Evolutionary conservation across 805 yeast genomes (phyloP).

Genomic region (Metschnikowia picachoensis): DNA sequence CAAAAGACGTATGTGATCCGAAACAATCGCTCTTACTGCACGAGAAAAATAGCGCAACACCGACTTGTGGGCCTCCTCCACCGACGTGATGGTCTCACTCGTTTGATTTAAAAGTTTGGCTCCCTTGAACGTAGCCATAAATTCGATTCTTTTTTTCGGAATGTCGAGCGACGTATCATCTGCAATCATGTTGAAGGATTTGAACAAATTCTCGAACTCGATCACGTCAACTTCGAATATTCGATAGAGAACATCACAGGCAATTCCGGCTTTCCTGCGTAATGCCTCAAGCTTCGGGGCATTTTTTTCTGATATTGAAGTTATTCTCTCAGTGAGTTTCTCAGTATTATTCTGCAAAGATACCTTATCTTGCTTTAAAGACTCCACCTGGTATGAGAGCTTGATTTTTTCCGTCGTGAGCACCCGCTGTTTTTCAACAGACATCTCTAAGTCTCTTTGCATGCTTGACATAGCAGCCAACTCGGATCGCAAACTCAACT

Average conservation of each 20-base stretch:
- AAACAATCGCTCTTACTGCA: constrained; percentile 56
- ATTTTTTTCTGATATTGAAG: constrained; percentile 15
- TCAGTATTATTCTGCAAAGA: constrained; percentile 33
- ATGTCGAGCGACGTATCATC: constrained; percentile 59
- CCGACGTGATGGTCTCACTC: neutral
- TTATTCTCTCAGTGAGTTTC: constrained; percentile 36
- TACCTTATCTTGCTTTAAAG: constrained; percentile 35
- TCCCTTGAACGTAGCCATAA: constrained; percentile 26
- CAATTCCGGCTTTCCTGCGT: constrained; percentile 1
- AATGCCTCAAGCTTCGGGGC: constrained; percentile 14
- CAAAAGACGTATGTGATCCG: constrained; percentile 47
- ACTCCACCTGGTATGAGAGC: constrained; percentile 38
- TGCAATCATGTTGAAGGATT: constrained; percentile 49
- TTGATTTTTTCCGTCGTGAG: constrained; percentile 43
- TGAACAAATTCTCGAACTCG: constrained; percentile 48
- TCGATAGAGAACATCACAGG: constrained; percentile 28
- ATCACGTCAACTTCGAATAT: constrained; percentile 39
- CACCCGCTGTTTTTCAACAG: constrained; percentile 42
- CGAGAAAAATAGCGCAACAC: constrained; percentile 53
- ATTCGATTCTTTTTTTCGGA: constrained; percentile 49
- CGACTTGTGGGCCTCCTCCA: constrained; percentile 39
- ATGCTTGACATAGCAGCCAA: constrained; percentile 26
- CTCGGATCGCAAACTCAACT: constrained; percentile 9
- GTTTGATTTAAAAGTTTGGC: constrained; percentile 8
- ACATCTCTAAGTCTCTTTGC: constrained; percentile 34